Conservation (phyloP, 768 basidiomycete species). For the Rubroboletus satanas region DNA sequence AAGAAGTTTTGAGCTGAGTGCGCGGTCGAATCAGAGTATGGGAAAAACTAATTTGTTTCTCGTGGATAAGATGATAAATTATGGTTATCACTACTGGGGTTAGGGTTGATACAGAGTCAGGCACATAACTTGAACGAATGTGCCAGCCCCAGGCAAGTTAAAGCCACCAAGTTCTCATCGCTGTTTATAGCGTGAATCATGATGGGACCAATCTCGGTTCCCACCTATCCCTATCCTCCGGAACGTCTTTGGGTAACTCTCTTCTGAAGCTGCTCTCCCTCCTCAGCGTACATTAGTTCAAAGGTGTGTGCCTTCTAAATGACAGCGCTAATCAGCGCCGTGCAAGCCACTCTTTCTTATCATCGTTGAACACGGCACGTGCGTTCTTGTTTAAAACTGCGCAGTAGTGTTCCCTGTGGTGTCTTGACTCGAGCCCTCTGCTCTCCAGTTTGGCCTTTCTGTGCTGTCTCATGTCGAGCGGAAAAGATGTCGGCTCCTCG, state of each 20-base stretch:
- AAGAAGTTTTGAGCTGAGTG: background rate
- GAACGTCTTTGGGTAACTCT: conserved; percentile 10
- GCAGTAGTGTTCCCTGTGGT: background rate
- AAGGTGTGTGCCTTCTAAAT: conserved; percentile 7
- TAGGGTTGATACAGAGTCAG: background rate
- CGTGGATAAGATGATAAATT: no score
- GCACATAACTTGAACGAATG: conserved; percentile 8
- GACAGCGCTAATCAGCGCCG: conserved; percentile 5
- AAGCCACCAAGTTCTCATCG: background rate
- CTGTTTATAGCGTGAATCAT: background rate
- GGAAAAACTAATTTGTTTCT: background rate
- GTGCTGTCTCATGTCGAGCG: conserved; percentile 18
- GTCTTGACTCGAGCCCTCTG: background rate
- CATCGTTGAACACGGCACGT: conserved; percentile 16
- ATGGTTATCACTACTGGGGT: background rate
- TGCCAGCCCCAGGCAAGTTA: background rate
- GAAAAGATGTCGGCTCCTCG: conserved; percentile 12
- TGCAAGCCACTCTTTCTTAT: background rate
- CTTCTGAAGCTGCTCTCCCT: background rate
- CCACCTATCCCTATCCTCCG: background rate
- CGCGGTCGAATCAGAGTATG: background rate
- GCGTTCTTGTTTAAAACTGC: conserved; percentile 25
- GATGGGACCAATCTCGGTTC: background rate
- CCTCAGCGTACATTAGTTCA: background rate
- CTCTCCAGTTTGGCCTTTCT: background rate